A percentile compares a stretch with the other conserved stretches of the same genome.
phyloP scores from a whole-genome alignment of 1,284 basidiomycete species.

The Leccinum pallidistipes region DNA sequence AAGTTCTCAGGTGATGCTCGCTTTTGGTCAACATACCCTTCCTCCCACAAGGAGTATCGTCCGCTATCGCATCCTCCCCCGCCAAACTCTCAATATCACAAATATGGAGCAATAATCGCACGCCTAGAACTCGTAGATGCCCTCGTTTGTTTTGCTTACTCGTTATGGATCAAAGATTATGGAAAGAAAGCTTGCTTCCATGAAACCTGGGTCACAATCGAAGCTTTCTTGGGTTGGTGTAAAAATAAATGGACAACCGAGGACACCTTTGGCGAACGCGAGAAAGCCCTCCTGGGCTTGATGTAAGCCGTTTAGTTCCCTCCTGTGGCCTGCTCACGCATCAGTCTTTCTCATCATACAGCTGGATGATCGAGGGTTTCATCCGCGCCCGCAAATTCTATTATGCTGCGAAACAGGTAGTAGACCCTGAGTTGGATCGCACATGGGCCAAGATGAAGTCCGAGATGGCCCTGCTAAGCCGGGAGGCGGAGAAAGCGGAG shows the following conservation, averaged over 20 bases:
- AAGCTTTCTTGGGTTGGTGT: constrained; percentile 63
- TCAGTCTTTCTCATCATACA: constrained; percentile 37
- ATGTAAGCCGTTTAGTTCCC: constrained; percentile 53
- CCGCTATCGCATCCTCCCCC: constrained; percentile 62
- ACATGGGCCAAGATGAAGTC: constrained; percentile 39
- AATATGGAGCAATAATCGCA: constrained; percentile 66
- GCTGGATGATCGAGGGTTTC: constrained; percentile 72
- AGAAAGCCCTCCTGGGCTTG: constrained; percentile 71
- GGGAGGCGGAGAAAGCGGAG: constrained; percentile 43
- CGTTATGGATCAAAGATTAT: constrained; percentile 69
- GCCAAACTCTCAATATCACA: constrained; percentile 65
- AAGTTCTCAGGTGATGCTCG: constrained; percentile 77
- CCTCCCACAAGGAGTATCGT: constrained; percentile 60
- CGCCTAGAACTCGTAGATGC: constrained; percentile 74
- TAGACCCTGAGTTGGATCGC: constrained; percentile 46
- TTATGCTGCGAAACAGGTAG: constrained; percentile 43
- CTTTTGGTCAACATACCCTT: constrained; percentile 68
- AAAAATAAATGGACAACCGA: constrained; percentile 65
- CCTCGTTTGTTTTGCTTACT: constrained; percentile 71
- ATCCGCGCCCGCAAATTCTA: constrained; percentile 61
- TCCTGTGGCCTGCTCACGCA: constrained; percentile 32
- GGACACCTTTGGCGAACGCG: constrained; percentile 61
- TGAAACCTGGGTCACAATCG: constrained; percentile 62
- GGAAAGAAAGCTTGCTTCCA: constrained; percentile 48
- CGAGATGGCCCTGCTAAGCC: constrained; percentile 47